These are phyloP conservation scores for Rhododendron kiyosumense DNA, from an alignment of 148 eudicot species.

Conservation along the genomic window DNA sequence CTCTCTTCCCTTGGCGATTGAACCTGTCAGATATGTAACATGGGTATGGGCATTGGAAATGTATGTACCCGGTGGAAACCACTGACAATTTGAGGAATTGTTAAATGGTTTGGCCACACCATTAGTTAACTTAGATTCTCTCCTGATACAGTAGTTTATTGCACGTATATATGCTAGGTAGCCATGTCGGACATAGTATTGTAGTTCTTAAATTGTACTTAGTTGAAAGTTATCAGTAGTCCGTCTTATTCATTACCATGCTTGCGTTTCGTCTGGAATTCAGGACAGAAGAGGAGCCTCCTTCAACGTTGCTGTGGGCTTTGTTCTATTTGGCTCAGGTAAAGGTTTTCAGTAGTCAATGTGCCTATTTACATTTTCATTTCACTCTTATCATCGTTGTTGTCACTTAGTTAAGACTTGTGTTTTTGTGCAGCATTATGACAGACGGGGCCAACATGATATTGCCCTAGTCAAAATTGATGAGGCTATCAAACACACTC, in stretches of 20 bases:
- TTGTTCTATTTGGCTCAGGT: slow-evolving; percentile 71
- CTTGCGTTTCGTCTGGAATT: slow-evolving; percentile 14
- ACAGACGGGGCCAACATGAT: slow-evolving; percentile 71
- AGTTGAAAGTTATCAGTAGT: not conserved
- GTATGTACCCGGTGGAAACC: not conserved
- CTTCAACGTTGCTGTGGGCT: slow-evolving; percentile 90
- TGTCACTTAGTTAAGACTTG: slow-evolving; percentile 1
- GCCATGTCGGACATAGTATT: not conserved
- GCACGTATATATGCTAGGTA: not conserved
- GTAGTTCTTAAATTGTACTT: not conserved
- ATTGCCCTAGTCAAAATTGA: slow-evolving; percentile 75
- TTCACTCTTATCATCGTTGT: not conserved
- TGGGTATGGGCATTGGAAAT: not conserved
- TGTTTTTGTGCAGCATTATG: slow-evolving; percentile 68
- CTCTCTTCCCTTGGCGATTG: not conserved
- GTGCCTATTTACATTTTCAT: not conserved
- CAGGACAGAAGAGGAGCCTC: slow-evolving; percentile 84
- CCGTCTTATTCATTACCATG: not conserved
- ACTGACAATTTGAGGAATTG: not conserved
- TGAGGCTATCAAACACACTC: slow-evolving; percentile 90
- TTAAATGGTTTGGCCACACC: not conserved
- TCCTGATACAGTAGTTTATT: slow-evolving; percentile 1
- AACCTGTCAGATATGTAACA: not conserved
- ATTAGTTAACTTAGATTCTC: not conserved
- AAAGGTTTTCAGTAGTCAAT: slow-evolving; percentile 42